Base-by-base conservation (phyloP, 768 basidiomycete species). In the Nidula microcarpa region DNA sequence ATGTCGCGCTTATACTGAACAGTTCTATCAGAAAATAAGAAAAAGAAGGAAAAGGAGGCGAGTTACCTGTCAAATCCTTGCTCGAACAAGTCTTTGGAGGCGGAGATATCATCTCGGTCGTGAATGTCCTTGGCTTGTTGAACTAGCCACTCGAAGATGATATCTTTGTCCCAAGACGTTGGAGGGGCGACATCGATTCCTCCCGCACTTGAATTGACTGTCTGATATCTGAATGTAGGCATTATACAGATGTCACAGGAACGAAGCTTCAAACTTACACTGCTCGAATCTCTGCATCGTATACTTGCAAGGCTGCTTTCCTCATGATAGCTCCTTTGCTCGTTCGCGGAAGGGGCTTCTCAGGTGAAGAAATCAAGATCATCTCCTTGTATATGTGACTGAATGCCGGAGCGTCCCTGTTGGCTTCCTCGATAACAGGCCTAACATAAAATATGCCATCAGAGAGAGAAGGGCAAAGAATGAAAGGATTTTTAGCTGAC, bases 381-480 rank as follows among this genome's bases (percentile, higher is more conserved):
- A 81, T 77, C 58, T 82, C 76, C 56, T 76, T 77, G 63, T 75
- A 78, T 10, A 79, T 68, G 11, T 71, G 65, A 50, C 74, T 76
- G 47, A 71, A 77, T 0, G 67, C 54, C 0, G 78, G 77, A 0
- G 72, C 70, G 1, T 59, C 58, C 18, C 55, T 60, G 56, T 79
- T 79, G 3, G 75, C 77, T 33, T 75, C 68, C 18, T 75, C 75
- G 2, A 78, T 67, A 10, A 63, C 54, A 3, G 62, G 65, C 71
- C 72, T 77, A 50, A 9, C 33, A 17, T 33, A 32, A 16, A 44
- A n/a, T 30, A 30, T 30, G 23, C 23, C 23, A 30, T 30, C 23
- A 30, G 6, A 5, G 33, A 14, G n/a, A 50, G 18, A 43, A 39
- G 34, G 6, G 23, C 11, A 36, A 43, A 9, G 16, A 30, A 14